phyloP scores from a whole-genome alignment of 140 eudicot species.

The Cichorium intybus region DNA sequence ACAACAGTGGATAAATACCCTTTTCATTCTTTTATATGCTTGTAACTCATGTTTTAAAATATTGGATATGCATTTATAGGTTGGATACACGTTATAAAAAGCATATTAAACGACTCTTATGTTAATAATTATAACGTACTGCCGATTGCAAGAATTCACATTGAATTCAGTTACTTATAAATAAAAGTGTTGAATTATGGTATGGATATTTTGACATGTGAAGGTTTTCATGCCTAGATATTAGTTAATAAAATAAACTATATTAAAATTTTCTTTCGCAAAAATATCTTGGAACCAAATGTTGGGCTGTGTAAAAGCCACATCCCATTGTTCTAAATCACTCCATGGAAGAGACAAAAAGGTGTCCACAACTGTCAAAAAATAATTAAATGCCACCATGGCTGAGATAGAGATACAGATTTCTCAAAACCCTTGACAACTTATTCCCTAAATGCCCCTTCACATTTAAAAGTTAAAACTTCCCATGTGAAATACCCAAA shows the following conservation, averaged over 20 bases:
- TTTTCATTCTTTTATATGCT: too few species aligned
- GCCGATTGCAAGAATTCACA: too few species aligned
- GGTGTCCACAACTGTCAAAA: conserved; percentile 34
- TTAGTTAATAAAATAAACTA: not conserved
- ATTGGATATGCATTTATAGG: too few species aligned
- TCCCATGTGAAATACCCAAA: conserved; percentile 1
- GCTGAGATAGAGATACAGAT: conserved; percentile 34
- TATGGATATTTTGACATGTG: conserved; percentile 16
- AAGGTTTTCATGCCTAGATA: not conserved
- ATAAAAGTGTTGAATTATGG: not conserved
- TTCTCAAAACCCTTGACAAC: conserved; percentile 2
- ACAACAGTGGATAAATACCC: too few species aligned
- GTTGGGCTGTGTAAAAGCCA: conserved; percentile 37
- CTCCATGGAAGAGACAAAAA: conserved; percentile 14
- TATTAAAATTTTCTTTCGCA: not conserved
- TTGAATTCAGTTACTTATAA: not conserved
- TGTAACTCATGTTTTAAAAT: too few species aligned
- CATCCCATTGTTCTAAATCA: conserved; percentile 31
- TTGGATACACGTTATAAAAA: too few species aligned
- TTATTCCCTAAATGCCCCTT: conserved; percentile 8
- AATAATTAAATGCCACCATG: conserved; percentile 12
- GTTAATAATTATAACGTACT: too few species aligned
- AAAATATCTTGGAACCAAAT: conserved; percentile 25
- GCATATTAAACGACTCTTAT: not conserved
- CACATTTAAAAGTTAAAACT: not conserved